Base-by-base conservation (phyloP, 2,329 filamentous ascomycete genomes). In the Amauroascus niger region DNA sequence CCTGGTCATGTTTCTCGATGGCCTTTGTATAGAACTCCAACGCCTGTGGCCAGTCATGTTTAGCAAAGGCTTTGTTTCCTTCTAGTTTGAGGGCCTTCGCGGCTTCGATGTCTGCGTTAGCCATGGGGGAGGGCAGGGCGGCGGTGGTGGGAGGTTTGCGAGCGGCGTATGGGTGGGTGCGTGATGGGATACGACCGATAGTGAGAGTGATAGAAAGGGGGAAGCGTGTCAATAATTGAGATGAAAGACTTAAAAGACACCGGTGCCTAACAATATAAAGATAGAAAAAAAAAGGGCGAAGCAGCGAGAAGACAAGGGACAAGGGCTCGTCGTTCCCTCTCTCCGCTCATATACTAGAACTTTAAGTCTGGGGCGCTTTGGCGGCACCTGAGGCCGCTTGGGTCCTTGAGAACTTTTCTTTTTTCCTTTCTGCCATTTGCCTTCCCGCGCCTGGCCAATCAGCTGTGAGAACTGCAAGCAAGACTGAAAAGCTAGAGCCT, bases 31-130 rank as follows among this genome's bases (percentile, higher is more conserved):
- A 98, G 61, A 83, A 82, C 1, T 90, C 83, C 59, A 95, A 79
- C 6, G 93, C 93, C 2, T 78, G 74, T 9, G 79, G 80, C 86
- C 87, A 98, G 75, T 97, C 86, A 65, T 95, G 88, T 30, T 82
- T 77, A 54, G 83, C 82, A 72, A 97, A 97, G 51, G 89, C 89
- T 66, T 90, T 87, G 73, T 98, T 98, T 68, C 93, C 93, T 71
- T 94, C 80, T 71, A 94, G 86, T 76, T 98, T 98, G 63, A 95
- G 76, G 66, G 84, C 86, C 61, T 83, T 79, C 50, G 91, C 91
- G 69, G 87, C 82, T 68, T 87, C 83, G 63, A 67, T 61, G 50
- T 72, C 71, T 50, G 71, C 57, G 50, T 71, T 68, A 59, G 70
- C 69, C 70, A 73, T 74, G 46, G 37, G 32, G 22, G 22, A 1